Percentiles rank a stretch among this genome's conserved stretches.
Evolutionary conservation across 257 asterid species (phyloP).

Genomic region (Plantago ovata): DNA sequence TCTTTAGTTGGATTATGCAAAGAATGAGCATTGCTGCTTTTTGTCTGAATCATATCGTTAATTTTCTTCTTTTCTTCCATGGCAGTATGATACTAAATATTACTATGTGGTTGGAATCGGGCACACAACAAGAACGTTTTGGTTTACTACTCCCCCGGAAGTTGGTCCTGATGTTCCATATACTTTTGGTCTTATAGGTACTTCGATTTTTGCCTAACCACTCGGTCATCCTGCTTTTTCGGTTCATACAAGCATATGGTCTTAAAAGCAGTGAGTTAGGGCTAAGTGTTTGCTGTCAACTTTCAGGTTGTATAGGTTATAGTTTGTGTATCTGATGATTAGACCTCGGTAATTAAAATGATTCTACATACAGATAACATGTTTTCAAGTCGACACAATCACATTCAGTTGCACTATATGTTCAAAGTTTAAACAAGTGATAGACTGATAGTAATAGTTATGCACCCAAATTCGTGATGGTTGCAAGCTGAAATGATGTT

Average conservation of each 20-base stretch:
- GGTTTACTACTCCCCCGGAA: conserved; percentile 78
- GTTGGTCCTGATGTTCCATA: conserved; percentile 87
- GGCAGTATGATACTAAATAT: conserved; percentile 73
- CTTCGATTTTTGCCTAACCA: conserved; percentile 2
- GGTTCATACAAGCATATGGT: not conserved
- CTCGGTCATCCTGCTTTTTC: not conserved
- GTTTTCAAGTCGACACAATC: not conserved
- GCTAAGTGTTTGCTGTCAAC: no score
- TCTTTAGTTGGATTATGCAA: not conserved
- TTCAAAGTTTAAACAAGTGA: no score
- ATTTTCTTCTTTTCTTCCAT: not conserved
- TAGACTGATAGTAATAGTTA: no score
- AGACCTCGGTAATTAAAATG: not conserved
- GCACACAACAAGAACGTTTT: conserved; percentile 50
- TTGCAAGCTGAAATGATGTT: no score
- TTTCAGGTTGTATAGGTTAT: not conserved
- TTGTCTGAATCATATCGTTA: not conserved
- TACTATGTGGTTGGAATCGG: conserved; percentile 66
- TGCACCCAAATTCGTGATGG: no score
- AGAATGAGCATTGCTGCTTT: not conserved
- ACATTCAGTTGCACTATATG: no score
- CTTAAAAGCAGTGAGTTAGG: no score
- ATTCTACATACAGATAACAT: not conserved
- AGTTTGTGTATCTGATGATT: not conserved
- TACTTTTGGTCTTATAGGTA: conserved; percentile 91